A percentile compares a stretch with the other conserved stretches of the same genome.
Evolutionary conservation across 805 yeast genomes (phyloP).

Genomic region (Nakazawaea molendinolei): DNA sequence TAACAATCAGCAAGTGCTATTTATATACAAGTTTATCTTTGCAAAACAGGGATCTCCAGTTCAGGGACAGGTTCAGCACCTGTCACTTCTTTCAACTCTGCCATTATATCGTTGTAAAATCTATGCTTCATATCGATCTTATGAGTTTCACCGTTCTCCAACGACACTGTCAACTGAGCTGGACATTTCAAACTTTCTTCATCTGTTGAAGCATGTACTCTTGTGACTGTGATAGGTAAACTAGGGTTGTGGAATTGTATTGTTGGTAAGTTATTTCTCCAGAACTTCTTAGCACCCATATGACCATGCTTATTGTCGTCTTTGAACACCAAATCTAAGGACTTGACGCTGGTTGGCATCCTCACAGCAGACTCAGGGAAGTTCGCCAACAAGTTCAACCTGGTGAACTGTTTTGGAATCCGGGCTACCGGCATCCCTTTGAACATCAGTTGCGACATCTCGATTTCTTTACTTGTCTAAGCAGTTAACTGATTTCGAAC

Average conservation of each 20-base stretch:
- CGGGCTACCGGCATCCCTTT: conserved; percentile 33
- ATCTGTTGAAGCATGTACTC: conserved; percentile 38
- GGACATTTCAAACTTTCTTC: conserved; percentile 41
- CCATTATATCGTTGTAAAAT: conserved; percentile 46
- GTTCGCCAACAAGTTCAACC: conserved; percentile 46
- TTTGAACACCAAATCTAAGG: conserved; percentile 49
- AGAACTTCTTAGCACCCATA: conserved; percentile 66
- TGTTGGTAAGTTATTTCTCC: conserved; percentile 70
- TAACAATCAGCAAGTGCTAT: background rate
- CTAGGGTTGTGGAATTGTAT: conserved; percentile 79
- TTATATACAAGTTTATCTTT: conserved; percentile 2
- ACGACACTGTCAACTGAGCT: conserved; percentile 34
- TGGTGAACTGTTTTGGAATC: conserved; percentile 39
- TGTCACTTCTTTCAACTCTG: conserved; percentile 43
- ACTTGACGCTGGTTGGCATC: conserved; percentile 30
- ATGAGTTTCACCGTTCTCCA: conserved; percentile 29
- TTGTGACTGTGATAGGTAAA: conserved; percentile 51
- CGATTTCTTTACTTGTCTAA: background rate
- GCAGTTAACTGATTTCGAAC: background rate
- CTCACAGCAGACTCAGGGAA: conserved; percentile 33
- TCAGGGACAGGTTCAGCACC: conserved; percentile 46
- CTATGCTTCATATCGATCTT: conserved; percentile 48
- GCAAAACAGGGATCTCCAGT: conserved; percentile 30
- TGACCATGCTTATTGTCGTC: conserved; percentile 43
- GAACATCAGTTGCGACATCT: conserved; percentile 13